Conservation (phyloP, 805 yeast species). For the Saccharomyces mikatae region DNA sequence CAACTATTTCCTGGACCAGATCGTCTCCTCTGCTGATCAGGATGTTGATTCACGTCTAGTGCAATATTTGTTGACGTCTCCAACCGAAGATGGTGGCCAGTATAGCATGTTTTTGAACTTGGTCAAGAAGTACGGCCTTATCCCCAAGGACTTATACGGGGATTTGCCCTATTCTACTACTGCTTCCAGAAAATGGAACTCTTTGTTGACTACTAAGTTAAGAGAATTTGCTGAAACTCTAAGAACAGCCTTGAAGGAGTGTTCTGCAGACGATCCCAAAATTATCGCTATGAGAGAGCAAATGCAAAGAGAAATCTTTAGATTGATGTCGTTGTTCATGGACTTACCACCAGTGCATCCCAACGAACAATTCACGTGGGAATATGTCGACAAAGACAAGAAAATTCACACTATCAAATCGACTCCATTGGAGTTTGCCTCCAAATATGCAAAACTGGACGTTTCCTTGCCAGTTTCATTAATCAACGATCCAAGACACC, state of each 20-base stretch:
- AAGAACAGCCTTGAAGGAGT: slow-evolving; percentile 34
- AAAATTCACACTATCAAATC: slow-evolving; percentile 40
- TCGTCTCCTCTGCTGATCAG: slow-evolving; percentile 58
- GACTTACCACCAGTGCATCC: slow-evolving; percentile 76
- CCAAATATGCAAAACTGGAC: slow-evolving; percentile 45
- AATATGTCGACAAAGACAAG: slow-evolving; percentile 62
- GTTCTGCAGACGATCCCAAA: slow-evolving; percentile 33
- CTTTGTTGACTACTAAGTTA: slow-evolving; percentile 56
- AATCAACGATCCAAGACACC: slow-evolving; percentile 77
- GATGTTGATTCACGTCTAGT: slow-evolving; percentile 64
- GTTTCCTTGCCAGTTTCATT: slow-evolving; percentile 51
- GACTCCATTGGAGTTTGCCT: slow-evolving; percentile 61
- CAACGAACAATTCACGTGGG: slow-evolving; percentile 61
- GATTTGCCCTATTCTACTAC: slow-evolving; percentile 56
- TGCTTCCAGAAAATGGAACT: slow-evolving; percentile 44
- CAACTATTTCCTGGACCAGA: slow-evolving; percentile 70
- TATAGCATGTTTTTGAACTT: slow-evolving; percentile 75
- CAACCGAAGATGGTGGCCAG: slow-evolving; percentile 81
- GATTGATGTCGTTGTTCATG: slow-evolving; percentile 56
- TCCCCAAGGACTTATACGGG: slow-evolving; percentile 67
- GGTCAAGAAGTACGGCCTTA: slow-evolving; percentile 71
- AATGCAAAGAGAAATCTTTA: slow-evolving; percentile 56
- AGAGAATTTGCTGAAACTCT: slow-evolving; percentile 71
- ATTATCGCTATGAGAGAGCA: slow-evolving; percentile 36
- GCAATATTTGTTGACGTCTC: slow-evolving; percentile 55